Evolutionary conservation across 2,329 filamentous ascomycete genomes (phyloP).

Genomic region (Trichophyton mentagrophytes): DNA sequence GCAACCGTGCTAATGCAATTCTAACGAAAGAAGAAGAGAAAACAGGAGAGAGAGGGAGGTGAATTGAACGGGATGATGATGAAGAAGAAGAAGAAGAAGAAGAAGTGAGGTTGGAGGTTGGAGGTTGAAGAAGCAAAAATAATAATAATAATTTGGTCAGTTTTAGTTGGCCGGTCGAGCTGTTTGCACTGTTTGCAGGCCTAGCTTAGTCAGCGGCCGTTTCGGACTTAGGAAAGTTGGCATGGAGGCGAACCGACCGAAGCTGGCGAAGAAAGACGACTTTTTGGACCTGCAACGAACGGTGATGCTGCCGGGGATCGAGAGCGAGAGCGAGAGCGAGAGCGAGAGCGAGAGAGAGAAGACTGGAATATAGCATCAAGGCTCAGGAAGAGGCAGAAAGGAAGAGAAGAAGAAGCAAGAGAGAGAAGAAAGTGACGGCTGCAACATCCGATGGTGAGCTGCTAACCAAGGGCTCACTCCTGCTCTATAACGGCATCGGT

Average conservation of each 20-base stretch:
- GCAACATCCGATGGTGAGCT: neutral
- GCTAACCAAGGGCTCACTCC: neutral
- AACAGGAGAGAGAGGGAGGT: slow-evolving; percentile 15
- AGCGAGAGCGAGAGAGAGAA: neutral
- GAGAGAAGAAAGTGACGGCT: neutral
- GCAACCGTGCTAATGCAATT: slow-evolving; percentile 7
- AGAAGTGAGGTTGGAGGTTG: neutral
- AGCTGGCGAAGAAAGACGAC: neutral
- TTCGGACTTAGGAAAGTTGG: neutral
- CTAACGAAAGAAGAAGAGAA: slow-evolving; percentile 12
- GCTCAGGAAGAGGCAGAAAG: neutral
- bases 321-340: too few species aligned
- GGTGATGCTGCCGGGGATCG: neutral
- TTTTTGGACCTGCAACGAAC: neutral
- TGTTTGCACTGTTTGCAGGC: slow-evolving; percentile 4
- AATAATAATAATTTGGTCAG: neutral
- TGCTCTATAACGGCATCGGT: neutral
- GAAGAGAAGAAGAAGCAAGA: neutral
- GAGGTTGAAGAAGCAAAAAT: slow-evolving; percentile 11
- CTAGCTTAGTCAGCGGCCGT: neutral
- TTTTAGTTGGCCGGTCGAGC: neutral
- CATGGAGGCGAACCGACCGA: too few species aligned
- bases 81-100: slow-evolving; percentile 1
- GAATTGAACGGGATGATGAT: slow-evolving; percentile 6
- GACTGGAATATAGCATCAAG: neutral